Percentiles rank a stretch among this genome's conserved stretches.
Conservation (phyloP, 1,139 yeast species). For the Sugiyamaella sp. region DNA sequence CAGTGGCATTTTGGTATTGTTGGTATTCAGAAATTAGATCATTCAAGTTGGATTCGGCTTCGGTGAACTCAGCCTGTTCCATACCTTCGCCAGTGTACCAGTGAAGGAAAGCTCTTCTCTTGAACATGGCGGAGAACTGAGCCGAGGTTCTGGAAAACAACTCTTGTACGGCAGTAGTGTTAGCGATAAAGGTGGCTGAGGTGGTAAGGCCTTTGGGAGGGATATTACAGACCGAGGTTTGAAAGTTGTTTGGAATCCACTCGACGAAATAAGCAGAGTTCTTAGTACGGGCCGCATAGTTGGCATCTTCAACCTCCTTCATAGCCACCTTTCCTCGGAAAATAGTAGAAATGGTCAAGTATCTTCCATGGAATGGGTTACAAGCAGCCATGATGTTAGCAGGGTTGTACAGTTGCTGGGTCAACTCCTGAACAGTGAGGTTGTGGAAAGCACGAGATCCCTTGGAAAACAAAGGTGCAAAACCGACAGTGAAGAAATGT, state of each 20-base stretch:
- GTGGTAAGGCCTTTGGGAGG: constrained; percentile 47
- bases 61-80: constrained; percentile 52
- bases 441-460: constrained; percentile 46
- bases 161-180: constrained; percentile 51
- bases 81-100: constrained; percentile 53
- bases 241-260: constrained; percentile 49
- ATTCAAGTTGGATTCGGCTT: constrained; percentile 49
- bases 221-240: constrained; percentile 48
- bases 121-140: constrained; percentile 50
- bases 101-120: constrained; percentile 50
- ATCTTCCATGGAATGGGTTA: constrained; percentile 49
- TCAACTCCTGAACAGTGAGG: constrained; percentile 49
- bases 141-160: constrained; percentile 46
- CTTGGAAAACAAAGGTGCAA: constrained; percentile 48
- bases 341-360: constrained; percentile 50
- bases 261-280: constrained; percentile 48
- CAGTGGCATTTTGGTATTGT: constrained; percentile 49
- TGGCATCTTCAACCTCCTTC: constrained; percentile 51
- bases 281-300: constrained; percentile 43
- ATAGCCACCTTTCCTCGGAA: constrained; percentile 51
- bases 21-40: constrained; percentile 50
- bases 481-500: constrained; percentile 52
- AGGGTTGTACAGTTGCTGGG: constrained; percentile 51
- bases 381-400: constrained; percentile 51
- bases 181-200: constrained; percentile 51